Base-by-base conservation (phyloP, 2,329 filamentous ascomycete genomes). In the Neonectria hederae region DNA sequence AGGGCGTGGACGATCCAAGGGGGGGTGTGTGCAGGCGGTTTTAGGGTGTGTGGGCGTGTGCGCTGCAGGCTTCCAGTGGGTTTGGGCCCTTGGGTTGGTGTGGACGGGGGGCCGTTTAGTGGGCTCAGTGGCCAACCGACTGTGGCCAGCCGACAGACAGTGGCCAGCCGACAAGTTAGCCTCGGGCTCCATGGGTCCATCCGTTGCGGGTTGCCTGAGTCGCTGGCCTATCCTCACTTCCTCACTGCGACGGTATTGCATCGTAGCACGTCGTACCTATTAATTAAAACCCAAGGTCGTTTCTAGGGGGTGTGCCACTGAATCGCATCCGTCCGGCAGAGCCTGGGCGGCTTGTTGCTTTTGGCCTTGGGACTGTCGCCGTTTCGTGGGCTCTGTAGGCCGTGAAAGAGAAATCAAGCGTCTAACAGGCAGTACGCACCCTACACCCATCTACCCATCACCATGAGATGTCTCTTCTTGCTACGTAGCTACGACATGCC, bases 41-140 rank as follows among this genome's bases (percentile, higher is more conserved):
- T 32, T 45, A 48, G 65, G 59, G 65, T 55, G 53, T 51, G 63
- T 43, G 63, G 65, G 59, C 17, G 38, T 54, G 57, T 26, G 49
- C 32, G 32, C 24, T 53, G 57, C 30, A 49, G 51, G 57, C 54
- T 48, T 65, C 62, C 57, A 57, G 48, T 56, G 45, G 59, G 59
- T 19, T 57, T 38, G 35, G 38, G 46, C 38, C 26, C 53, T 28
- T 21, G 38, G 46, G 14, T 48, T 60, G 58, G 58, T 43, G 58
- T 54, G 43, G 40, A 54, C 26, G 60, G 54, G 54, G 55, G 52
- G 9, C n/a, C 26, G 46, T 30, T 49, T 59, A 59, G 54, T 51
- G 61, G 42, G 35, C 26, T 49, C 26, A 38, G 30, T 46, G 51
- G 58, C 21, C 51, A 53, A 40, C 28, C 4, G 57, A 7, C 45